Conservation (phyloP, 352 stramenopile species). For the Phytophthora meadii region DNA sequence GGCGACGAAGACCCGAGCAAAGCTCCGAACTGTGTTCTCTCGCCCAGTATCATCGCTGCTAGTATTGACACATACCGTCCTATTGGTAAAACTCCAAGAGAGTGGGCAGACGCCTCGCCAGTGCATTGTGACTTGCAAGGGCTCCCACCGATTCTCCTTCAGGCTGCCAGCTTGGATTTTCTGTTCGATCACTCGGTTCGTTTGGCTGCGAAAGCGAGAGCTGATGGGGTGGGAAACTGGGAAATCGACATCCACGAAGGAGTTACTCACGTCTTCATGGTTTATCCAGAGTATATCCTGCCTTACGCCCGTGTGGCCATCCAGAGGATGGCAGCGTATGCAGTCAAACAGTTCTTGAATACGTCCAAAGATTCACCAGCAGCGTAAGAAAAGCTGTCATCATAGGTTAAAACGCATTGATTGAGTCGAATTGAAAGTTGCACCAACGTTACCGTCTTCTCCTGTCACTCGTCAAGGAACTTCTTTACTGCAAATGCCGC, state of each 20-base stretch:
- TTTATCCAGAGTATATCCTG: slow-evolving; percentile 28
- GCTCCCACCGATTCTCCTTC: slow-evolving; percentile 30
- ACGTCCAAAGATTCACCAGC: neutral
- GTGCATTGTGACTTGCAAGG: slow-evolving; percentile 32
- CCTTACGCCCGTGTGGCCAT: slow-evolving; percentile 24
- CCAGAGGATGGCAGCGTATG: slow-evolving; percentile 24
- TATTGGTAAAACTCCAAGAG: slow-evolving; percentile 5
- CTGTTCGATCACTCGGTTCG: slow-evolving; percentile 20
- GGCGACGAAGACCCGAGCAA: slow-evolving; percentile 8
- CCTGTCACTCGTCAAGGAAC: slow-evolving; percentile 6
- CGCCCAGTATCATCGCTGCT: slow-evolving; percentile 6
- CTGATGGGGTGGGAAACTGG: slow-evolving; percentile 30
- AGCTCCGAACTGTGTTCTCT: neutral
- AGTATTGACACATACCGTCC: slow-evolving; percentile 7
- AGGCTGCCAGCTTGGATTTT: slow-evolving; percentile 24
- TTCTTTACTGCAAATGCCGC: slow-evolving; percentile 39
- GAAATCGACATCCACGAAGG: slow-evolving; percentile 31
- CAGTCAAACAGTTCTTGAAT: slow-evolving; percentile 13
- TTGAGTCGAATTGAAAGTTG: too few relatives aligned
- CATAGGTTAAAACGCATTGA: too few relatives aligned
- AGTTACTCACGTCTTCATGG: slow-evolving; percentile 29
- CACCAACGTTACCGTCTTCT: too few relatives aligned
- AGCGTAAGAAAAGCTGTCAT: too few relatives aligned
- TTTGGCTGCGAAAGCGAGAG: slow-evolving; percentile 33
- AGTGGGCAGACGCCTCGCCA: slow-evolving; percentile 26